Evolutionary conservation across 2,329 filamentous ascomycete species (phyloP), one percentile per base, ranked within the genome.

Genomic region (Cladosporium colombiae): DNA sequence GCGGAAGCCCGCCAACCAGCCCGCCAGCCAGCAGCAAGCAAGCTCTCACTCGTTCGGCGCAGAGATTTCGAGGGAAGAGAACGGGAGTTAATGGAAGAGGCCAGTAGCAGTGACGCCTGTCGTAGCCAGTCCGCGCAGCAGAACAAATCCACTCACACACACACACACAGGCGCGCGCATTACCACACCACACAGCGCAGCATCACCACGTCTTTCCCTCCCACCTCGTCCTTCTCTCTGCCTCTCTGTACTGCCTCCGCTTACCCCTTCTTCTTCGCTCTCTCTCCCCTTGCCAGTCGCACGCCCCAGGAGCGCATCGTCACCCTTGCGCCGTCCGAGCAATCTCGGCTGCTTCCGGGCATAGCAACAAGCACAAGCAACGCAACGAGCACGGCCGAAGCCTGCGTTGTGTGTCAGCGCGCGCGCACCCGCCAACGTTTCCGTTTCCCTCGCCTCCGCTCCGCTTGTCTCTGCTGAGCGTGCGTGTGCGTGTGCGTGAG

Each of bases 331-430:
- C 57, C 56, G 37, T 49, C 35, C 40, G 44, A 27, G 59, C 59
- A 62, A 62, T 62, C 46, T 52, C 59, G 59, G 59, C 44, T 35
- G 46, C 29, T 33, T 52, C 59, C 59, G 59, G 59, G 44, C 59
- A 52, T 62, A 50, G 59, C 59, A 62, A 62, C 59, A 49, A 60
- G 57, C 37, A 21, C 40, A 46, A 23, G 40, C 40, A 21, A 11
- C 29, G 53, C 53, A n/a, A 11, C 25, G 5, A 46, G 57, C 57
- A 29, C 37, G 27, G 57, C 57, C 37, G 16, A 7, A 21, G 21
- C 49, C 23, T 25, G 21, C 49, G 5, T 33, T 33, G 33, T 27
- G 49, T 25, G 49, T 52, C 49, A 52, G 27, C 49, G 49, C 49
- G 23, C 49, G 49, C 49, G 21, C 37, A 18, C 33, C 37, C 5